Evolutionary conservation across 2,329 filamentous ascomycete genomes (phyloP).

Genomic region (Beauveria pseudobassiana): DNA sequence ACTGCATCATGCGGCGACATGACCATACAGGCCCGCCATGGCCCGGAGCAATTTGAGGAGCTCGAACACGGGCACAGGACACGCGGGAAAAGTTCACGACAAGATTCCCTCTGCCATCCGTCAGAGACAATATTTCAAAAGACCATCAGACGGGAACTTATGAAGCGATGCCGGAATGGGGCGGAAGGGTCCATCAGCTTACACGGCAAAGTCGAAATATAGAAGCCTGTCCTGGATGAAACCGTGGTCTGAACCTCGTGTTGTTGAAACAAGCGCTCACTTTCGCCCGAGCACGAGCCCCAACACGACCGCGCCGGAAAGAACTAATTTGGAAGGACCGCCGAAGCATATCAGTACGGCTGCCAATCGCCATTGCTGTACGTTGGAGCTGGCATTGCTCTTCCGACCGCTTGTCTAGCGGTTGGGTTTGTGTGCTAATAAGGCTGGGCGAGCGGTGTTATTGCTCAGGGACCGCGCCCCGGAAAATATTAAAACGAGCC

Average conservation of each 20-base stretch:
- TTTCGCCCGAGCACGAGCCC: not conserved
- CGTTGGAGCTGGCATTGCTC: not conserved
- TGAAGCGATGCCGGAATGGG: not conserved
- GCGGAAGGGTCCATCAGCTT: not conserved
- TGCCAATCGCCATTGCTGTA: not conserved
- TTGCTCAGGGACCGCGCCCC: not conserved
- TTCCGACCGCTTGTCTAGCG: not conserved
- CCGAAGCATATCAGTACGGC: not conserved
- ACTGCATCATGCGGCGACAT: not conserved
- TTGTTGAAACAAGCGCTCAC: constrained; percentile 5
- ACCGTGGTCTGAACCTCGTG: not conserved
- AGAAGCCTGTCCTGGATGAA: not conserved
- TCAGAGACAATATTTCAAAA: too few relatives aligned
- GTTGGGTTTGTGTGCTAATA: too few relatives aligned
- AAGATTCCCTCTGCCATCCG: too few relatives aligned
- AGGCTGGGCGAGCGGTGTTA: not conserved
- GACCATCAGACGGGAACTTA: not conserved
- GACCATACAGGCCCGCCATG: not conserved
- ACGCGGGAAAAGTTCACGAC: not conserved
- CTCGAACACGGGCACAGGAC: not conserved
- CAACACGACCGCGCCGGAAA: not conserved
- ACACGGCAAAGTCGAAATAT: not conserved
- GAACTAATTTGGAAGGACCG: not conserved
- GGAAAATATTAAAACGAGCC: not conserved
- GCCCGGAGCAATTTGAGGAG: not conserved